These are phyloP conservation scores for Sclerotinia borealis DNA, from an alignment of 2,329 filamentous ascomycete genomes.

Conservation along the genomic window DNA sequence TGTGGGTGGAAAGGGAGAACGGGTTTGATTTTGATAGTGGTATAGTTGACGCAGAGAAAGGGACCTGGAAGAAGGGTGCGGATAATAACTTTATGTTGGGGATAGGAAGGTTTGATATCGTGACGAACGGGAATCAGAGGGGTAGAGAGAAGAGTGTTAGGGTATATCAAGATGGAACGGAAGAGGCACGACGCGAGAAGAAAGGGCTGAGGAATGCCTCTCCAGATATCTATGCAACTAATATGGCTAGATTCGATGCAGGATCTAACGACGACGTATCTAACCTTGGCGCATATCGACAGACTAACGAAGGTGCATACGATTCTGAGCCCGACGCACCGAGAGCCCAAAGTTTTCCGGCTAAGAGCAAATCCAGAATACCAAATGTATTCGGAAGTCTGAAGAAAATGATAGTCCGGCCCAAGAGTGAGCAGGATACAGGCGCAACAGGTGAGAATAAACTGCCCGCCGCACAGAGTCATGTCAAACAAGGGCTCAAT, in stretches of 20 bases:
- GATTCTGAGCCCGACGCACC: neutral
- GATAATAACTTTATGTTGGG: neutral
- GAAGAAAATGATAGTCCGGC: neutral
- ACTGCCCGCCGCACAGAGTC: neutral
- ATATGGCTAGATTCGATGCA: neutral
- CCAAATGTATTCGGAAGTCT: neutral
- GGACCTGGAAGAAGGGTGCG: neutral
- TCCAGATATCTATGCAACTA: neutral
- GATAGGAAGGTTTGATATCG: neutral
- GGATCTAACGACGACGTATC: neutral
- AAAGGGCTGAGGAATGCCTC: neutral
- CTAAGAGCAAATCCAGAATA: neutral
- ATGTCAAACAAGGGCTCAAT: neutral
- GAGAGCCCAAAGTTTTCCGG: neutral
- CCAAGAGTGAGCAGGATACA: conserved; percentile 4
- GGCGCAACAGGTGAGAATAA: neutral
- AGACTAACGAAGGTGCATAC: no score
- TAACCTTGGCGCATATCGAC: no score
- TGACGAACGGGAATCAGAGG: neutral
- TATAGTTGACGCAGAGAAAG: neutral
- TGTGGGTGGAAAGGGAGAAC: neutral
- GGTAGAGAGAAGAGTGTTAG: neutral
- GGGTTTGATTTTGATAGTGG: neutral
- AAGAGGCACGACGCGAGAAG: neutral
- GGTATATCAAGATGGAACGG: neutral